Percentiles rank a stretch among this genome's conserved stretches.
phyloP scores from a whole-genome alignment of 2,329 filamentous ascomycete genomes.

The Ophiocordyceps camponoti-floridani region DNA sequence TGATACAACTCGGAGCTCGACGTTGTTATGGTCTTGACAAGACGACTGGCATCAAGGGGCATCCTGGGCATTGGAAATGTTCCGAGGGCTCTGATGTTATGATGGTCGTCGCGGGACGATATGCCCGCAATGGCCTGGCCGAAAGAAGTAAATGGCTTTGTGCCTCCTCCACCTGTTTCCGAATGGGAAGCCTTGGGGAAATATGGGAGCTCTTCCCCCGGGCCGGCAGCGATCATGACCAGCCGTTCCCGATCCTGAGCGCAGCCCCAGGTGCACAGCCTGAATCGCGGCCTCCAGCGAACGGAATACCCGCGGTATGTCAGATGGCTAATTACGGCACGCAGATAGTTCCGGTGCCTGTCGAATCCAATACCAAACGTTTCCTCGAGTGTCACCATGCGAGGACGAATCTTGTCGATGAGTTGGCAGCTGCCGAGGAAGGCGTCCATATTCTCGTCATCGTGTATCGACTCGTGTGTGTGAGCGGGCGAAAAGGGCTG shows the following conservation, averaged over 20 bases:
- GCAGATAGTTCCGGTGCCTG: slow-evolving; percentile 36
- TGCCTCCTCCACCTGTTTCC: slow-evolving; percentile 14
- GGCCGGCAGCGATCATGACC: slow-evolving; percentile 40
- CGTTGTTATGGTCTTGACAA: slow-evolving; percentile 45
- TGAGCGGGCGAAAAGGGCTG: slow-evolving; percentile 60
- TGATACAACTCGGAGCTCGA: slow-evolving; percentile 43
- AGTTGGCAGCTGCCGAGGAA: slow-evolving; percentile 35
- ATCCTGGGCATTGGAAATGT: slow-evolving; percentile 11
- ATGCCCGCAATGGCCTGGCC: slow-evolving; percentile 21
- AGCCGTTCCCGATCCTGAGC: slow-evolving; percentile 31
- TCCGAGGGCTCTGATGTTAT: slow-evolving; percentile 15
- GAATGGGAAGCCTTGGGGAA: slow-evolving; percentile 48
- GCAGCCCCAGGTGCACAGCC: slow-evolving; percentile 30
- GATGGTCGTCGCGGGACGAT: slow-evolving; percentile 15
- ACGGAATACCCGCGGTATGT: slow-evolving; percentile 50
- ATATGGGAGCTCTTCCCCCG: slow-evolving; percentile 50
- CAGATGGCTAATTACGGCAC: slow-evolving; percentile 43
- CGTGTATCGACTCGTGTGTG: slow-evolving; percentile 46
- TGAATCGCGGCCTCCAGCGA: slow-evolving; percentile 41
- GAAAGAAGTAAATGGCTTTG: slow-evolving; percentile 25
- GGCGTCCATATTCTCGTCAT: slow-evolving; percentile 50
- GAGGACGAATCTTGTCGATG: slow-evolving; percentile 39
- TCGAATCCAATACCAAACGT: slow-evolving; percentile 48
- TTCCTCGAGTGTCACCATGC: slow-evolving; percentile 63
- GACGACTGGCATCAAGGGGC: slow-evolving; percentile 26